Percentiles rank a stretch among this genome's conserved stretches.
These are phyloP conservation scores for Pontederia paniculata DNA, from an alignment of 176 grass and related monocot species.

Conservation along the genomic window DNA sequence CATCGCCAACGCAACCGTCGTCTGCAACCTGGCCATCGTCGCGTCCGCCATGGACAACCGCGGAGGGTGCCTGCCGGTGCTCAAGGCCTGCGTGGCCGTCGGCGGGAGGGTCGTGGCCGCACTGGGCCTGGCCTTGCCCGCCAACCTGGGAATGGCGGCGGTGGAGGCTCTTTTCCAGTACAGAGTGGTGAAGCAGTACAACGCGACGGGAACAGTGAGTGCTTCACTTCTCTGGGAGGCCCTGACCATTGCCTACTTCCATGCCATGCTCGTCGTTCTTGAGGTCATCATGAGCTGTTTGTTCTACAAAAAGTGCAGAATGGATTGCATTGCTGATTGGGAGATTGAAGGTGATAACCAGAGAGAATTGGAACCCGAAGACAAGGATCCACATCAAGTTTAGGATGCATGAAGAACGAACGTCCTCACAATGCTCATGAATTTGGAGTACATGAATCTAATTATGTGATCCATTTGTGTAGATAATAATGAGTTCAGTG, in stretches of 20 bases:
- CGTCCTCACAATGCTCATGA: too few species aligned
- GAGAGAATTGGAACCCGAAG: not conserved
- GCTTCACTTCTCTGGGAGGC: conserved; percentile 55
- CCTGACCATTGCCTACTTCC: conserved; percentile 64
- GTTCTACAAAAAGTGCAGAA: conserved; percentile 47
- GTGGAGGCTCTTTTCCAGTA: conserved; percentile 71
- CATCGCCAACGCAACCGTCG: conserved; percentile 46
- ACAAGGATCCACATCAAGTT: not conserved
- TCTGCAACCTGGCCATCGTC: conserved; percentile 65
- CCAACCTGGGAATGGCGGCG: conserved; percentile 47
- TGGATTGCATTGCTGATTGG: not conserved
- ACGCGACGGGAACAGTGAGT: conserved; percentile 17
- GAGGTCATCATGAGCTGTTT: conserved; percentile 74
- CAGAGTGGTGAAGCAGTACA: conserved; percentile 40
- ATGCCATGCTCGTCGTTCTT: conserved; percentile 59
- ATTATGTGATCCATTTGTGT: too few species aligned
- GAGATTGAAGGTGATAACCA: not conserved
- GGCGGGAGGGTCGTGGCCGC: conserved; percentile 28
- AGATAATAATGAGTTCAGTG: too few species aligned
- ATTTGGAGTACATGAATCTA: too few species aligned
- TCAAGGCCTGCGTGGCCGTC: conserved; percentile 55
- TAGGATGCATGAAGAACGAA: not conserved
- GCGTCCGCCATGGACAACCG: conserved; percentile 50
- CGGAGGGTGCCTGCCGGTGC: conserved; percentile 36
- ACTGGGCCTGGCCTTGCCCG: conserved; percentile 54